Conservation (phyloP, 2,329 filamentous ascomycete genomes). For the Claviceps sp. region DNA sequence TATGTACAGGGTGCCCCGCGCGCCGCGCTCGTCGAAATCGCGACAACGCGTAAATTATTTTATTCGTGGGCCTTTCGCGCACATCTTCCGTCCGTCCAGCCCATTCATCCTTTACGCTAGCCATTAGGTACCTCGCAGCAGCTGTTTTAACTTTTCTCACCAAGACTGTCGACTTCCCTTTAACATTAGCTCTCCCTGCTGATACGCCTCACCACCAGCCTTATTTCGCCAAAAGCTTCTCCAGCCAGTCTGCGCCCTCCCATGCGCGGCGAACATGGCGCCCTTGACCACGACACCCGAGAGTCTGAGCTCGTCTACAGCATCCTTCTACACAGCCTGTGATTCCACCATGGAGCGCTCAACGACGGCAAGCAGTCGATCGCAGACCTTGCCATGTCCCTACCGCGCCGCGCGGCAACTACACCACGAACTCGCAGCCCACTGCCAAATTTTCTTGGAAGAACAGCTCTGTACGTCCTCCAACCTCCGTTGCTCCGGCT, state of each 20-base stretch:
- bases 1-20: no score
- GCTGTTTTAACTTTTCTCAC: no score
- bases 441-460: conserved; percentile 61
- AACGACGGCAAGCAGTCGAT: conserved; percentile 24
- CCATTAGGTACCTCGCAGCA: no score
- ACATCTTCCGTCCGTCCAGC: no score
- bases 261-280: conserved; percentile 3
- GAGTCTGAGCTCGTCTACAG: conserved; percentile 15
- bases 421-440: conserved; percentile 49
- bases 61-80: no score
- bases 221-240: not conserved
- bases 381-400: conserved; percentile 15
- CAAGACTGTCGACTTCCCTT: no score
- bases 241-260: not conserved
- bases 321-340: conserved; percentile 23
- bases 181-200: no score
- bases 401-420: conserved; percentile 45
- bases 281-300: conserved; percentile 9
- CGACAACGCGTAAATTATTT: no score
- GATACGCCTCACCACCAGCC: no score
- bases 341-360: conserved; percentile 16
- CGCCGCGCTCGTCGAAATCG: no score
- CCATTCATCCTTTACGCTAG: no score
- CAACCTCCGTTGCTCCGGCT: conserved; percentile 6
- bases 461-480: conserved; percentile 50